Percentiles rank a stretch among this genome's conserved stretches.
Evolutionary conservation across 2,329 filamentous ascomycete species (phyloP).

Genomic region (Hysterium pulicare): DNA sequence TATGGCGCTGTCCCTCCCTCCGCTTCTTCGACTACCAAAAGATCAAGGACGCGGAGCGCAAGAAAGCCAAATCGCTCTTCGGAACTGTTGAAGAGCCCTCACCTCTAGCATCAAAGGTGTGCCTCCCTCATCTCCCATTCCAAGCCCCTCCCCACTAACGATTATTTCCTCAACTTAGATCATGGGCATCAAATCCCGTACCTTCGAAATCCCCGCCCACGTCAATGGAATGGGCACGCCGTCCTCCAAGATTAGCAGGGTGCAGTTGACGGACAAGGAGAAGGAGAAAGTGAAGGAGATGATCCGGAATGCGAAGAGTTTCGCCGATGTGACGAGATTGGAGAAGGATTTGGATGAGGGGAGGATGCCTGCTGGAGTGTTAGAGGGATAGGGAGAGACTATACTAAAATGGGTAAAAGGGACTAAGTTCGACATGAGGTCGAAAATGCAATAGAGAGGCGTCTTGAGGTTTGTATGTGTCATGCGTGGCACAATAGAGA

Average conservation of each 20-base stretch:
- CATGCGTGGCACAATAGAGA: too few relatives aligned
- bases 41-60: constrained; percentile 81
- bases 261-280: constrained; percentile 85
- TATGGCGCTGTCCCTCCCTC: constrained; percentile 80
- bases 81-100: constrained; percentile 76
- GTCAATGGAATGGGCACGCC: constrained; percentile 35
- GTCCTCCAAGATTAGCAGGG: constrained; percentile 63
- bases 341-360: constrained; percentile 94
- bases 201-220: constrained; percentile 59
- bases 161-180: constrained; percentile 52
- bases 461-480: too few relatives aligned
- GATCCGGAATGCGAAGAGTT: constrained; percentile 81
- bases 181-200: constrained; percentile 76
- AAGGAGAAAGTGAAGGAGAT: constrained; percentile 79
- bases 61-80: constrained; percentile 74
- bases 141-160: background rate
- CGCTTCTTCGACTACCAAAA: constrained; percentile 91
- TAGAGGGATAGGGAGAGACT: constrained; percentile 14
- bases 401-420: too few relatives aligned
- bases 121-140: constrained; percentile 6
- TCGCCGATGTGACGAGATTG: constrained; percentile 84
- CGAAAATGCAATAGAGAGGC: too few relatives aligned
- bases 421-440: too few relatives aligned
- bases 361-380: constrained; percentile 66
- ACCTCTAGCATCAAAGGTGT: constrained; percentile 69